A percentile compares a stretch with the other conserved stretches of the same genome.
These are phyloP conservation scores for Knufia petricola DNA, from an alignment of 2,329 filamentous ascomycete genomes.

Conservation along the genomic window DNA sequence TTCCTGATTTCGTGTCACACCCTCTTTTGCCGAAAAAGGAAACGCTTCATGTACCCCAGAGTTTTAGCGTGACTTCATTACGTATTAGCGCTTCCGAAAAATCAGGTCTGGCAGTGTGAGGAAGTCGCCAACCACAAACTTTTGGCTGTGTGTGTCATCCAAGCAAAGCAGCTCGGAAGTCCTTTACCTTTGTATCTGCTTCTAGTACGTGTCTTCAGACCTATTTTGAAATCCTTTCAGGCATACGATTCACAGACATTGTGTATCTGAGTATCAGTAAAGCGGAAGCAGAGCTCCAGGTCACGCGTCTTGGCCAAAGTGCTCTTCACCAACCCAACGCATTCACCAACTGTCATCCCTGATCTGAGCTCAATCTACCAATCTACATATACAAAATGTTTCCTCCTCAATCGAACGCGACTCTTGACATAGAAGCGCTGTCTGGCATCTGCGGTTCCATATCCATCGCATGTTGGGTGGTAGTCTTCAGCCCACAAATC, in stretches of 20 bases:
- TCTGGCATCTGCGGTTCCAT: slow-evolving; percentile 92
- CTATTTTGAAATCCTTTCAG: neutral
- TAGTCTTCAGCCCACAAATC: slow-evolving; percentile 95
- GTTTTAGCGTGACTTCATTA: neutral
- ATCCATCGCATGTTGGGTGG: slow-evolving; percentile 94
- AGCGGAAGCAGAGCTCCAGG: neutral
- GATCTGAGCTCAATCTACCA: neutral
- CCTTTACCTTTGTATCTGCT: neutral
- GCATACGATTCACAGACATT: neutral
- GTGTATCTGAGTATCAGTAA: neutral
- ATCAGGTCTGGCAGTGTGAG: neutral
- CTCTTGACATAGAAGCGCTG: slow-evolving; percentile 79
- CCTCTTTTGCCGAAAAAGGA: neutral
- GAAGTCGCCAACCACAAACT: neutral
- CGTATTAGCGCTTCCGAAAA: neutral
- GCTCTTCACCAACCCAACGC: neutral
- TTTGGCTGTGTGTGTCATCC: slow-evolving; percentile 1
- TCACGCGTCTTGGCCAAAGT: neutral
- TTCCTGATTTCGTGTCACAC: neutral
- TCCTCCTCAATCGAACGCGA: slow-evolving; percentile 34
- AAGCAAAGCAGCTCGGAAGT: neutral
- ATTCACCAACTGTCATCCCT: neutral
- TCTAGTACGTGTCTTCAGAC: neutral
- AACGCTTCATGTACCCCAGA: slow-evolving; percentile 1
- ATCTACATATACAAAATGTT: slow-evolving; percentile 17